Conservation (phyloP, 2,329 filamentous ascomycete species). For the Tetracladium maxilliforme region DNA sequence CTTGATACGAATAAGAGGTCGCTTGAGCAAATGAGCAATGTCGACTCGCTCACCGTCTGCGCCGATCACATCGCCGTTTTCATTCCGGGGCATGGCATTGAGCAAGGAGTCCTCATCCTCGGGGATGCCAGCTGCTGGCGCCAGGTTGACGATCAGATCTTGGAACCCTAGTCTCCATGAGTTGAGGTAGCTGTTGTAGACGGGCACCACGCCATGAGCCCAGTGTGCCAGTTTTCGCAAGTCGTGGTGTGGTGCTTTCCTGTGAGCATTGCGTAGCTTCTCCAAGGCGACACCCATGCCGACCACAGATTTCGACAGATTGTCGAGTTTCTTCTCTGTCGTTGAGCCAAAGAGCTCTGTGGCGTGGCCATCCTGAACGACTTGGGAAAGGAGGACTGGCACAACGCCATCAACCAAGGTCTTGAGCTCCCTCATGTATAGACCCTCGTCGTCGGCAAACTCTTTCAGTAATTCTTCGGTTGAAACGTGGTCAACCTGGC, state of each 20-base stretch:
- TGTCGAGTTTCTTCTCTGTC: slow-evolving; percentile 32
- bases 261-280: slow-evolving; percentile 67
- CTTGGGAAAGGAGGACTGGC: slow-evolving; percentile 75
- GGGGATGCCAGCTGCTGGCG: slow-evolving; percentile 38
- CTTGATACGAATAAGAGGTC: slow-evolving; percentile 77
- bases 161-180: slow-evolving; percentile 91
- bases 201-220: slow-evolving; percentile 62
- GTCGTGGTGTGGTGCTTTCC: slow-evolving; percentile 61
- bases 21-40: slow-evolving; percentile 82
- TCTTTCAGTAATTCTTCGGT: slow-evolving; percentile 66
- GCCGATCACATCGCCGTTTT: slow-evolving; percentile 52
- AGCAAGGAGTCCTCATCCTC: slow-evolving; percentile 47
- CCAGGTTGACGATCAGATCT: slow-evolving; percentile 85
- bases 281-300: slow-evolving; percentile 88
- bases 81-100: slow-evolving; percentile 43
- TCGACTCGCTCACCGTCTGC: slow-evolving; percentile 80
- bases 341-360: slow-evolving; percentile 53
- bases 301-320: slow-evolving; percentile 73
- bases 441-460: slow-evolving; percentile 67
- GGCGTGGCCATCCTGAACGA: slow-evolving; percentile 59
- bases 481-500: slow-evolving; percentile 50
- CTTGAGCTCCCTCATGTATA: slow-evolving; percentile 82
- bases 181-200: slow-evolving; percentile 75
- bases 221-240: slow-evolving; percentile 61
- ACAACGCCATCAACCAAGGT: slow-evolving; percentile 92